Percentiles rank a stretch among this genome's conserved stretches.
These are phyloP conservation scores for Cryphonectria radicalis DNA, from an alignment of 2,329 filamentous ascomycete species.

Conservation along the genomic window DNA sequence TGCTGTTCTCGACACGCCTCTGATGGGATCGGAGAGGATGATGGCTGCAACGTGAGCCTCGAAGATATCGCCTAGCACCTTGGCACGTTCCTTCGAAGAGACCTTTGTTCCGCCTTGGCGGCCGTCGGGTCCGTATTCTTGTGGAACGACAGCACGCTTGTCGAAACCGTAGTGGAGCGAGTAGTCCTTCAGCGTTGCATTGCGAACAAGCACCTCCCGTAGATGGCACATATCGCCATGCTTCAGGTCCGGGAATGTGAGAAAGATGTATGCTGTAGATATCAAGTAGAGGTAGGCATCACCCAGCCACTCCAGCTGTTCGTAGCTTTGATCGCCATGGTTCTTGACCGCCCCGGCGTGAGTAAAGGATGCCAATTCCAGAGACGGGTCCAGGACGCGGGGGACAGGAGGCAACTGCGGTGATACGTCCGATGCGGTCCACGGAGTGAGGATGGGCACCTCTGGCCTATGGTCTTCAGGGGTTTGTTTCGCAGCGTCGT, in stretches of 20 bases:
- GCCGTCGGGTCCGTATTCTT: slow-evolving; percentile 45
- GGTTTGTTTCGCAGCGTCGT: neutral
- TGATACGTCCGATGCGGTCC: slow-evolving; percentile 55
- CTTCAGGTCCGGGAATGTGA: slow-evolving; percentile 67
- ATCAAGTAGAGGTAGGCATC: slow-evolving; percentile 85
- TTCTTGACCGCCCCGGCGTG: slow-evolving; percentile 57
- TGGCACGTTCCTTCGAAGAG: slow-evolving; percentile 61
- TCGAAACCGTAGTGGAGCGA: slow-evolving; percentile 73
- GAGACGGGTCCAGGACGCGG: slow-evolving; percentile 58
- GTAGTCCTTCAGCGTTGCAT: slow-evolving; percentile 74
- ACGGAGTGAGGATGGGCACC: slow-evolving; percentile 46
- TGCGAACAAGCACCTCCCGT: slow-evolving; percentile 80
- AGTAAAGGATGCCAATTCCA: slow-evolving; percentile 69
- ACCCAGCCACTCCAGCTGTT: slow-evolving; percentile 85
- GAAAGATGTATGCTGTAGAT: slow-evolving; percentile 74
- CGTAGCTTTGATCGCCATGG: slow-evolving; percentile 63
- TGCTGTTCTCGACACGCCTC: slow-evolving; percentile 65
- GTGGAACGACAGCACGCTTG: slow-evolving; percentile 61
- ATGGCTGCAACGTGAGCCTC: slow-evolving; percentile 87
- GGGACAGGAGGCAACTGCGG: slow-evolving; percentile 62
- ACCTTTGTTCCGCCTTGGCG: slow-evolving; percentile 43
- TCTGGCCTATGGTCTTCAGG: slow-evolving; percentile 7
- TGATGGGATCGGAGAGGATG: slow-evolving; percentile 66
- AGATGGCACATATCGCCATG: slow-evolving; percentile 75
- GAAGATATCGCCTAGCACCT: slow-evolving; percentile 84